Percentiles rank a stretch among this genome's conserved stretches.
Conservation (phyloP, 306 rosid genomes). For the Quercus bicolor region DNA sequence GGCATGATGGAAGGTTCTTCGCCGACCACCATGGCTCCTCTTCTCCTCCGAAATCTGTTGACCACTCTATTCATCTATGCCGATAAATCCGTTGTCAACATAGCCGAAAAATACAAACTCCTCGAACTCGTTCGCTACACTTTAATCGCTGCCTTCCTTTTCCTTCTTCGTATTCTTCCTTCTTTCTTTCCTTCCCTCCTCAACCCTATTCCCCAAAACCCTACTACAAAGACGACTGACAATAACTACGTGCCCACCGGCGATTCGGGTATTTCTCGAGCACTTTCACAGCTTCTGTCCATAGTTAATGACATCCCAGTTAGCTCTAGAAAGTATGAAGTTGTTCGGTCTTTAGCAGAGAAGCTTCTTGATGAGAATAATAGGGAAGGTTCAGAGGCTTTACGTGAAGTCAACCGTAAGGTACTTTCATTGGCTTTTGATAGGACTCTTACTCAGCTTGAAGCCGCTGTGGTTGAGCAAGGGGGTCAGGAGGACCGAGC, state of each 20-base stretch:
- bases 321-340: constrained; percentile 69
- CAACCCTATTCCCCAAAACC: neutral
- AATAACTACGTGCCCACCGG: neutral
- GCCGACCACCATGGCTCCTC: constrained; percentile 36
- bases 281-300: constrained; percentile 64
- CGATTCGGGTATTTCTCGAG: constrained; percentile 53
- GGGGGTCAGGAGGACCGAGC: neutral
- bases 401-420: constrained; percentile 53
- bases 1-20: constrained; percentile 30
- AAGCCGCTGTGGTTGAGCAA: constrained; percentile 23
- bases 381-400: constrained; percentile 30
- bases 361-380: constrained; percentile 53
- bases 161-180: constrained; percentile 52
- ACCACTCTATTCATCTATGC: constrained; percentile 35
- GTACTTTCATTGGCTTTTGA: constrained; percentile 53
- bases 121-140: constrained; percentile 46
- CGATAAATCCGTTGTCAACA: constrained; percentile 30
- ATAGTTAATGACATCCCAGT: constrained; percentile 56
- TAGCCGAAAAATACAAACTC: constrained; percentile 34
- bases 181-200: constrained; percentile 22
- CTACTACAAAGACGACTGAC: neutral
- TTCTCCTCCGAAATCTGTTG: constrained; percentile 36
- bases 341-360: constrained; percentile 66
- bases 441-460: constrained; percentile 46
- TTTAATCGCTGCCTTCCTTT: constrained; percentile 30